Base-by-base conservation (phyloP, 1,139 yeast species). In the Candida dubliniensis region DNA sequence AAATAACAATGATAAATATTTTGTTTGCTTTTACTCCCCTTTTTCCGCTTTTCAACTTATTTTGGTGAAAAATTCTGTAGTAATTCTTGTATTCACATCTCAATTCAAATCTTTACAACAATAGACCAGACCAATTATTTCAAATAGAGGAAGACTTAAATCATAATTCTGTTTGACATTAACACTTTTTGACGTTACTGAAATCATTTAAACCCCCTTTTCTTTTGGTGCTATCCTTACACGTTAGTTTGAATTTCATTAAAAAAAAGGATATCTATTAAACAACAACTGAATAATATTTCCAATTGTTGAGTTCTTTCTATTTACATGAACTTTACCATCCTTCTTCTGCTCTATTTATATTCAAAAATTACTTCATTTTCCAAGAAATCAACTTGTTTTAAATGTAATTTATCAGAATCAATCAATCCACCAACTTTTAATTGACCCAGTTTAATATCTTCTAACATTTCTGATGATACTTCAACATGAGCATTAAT, bases 381-480 rank as follows among this genome's bases (percentile, higher is more conserved):
- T 47, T 70, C 75, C 13, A 69, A 56, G 44, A 57, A 63, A 47
- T 70, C 75, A 9, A 69, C 57, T 40, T 57, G 64, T 13, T 49
- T 43, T 12, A 67, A 39, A 56, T 26, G 51, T 47, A 33, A 67
- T 47, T 7, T 48, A 1, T 50, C 52, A 1, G 58, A 53, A 8
- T 50, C 51, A 12, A 68, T 47, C 2, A 55, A 47, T 30, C 51
- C 54, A 1, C 71, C 73, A 13, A 65, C 58, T 42, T 49, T 42
- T 25, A 62, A 44, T 2, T 53, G 50, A 1, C 62, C 66, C 2
- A 39, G 37, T 1, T 56, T 49, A 30, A 59, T 59, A 32, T 55
- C 57, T 18, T 54, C 52, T 40, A 58, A 47, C 23, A 66, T 51
- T 9, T 43, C 45, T 2, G 55, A 51, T 8, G 58, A 55, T 15